Evolutionary conservation across 805 yeast genomes (phyloP), one percentile per base, ranked within the genome.

Genomic region (Brettanomyces custersianus): DNA sequence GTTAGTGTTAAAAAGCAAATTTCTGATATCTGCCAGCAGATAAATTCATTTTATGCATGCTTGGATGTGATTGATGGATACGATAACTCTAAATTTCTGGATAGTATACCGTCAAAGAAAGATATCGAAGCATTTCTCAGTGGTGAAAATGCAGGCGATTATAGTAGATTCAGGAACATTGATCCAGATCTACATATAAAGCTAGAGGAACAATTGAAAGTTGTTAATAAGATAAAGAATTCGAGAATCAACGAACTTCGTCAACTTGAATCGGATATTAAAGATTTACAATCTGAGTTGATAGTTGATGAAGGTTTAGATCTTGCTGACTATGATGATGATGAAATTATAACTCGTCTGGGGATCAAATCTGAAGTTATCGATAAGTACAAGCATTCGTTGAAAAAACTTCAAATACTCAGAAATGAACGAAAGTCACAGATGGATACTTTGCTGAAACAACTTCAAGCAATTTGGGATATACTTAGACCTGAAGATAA

Each of bases 391-490:
- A 17, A 30, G 13, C 30, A 35, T 2, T 33, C 42, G 25, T 34
- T 48, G 15, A 25, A 25, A 3, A 25, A 28, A 4, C 44, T 72
- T 6, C 44, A 50, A 11, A 42, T 48, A 8, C 51, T 63, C 12
- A 65, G 56, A 41, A 53, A 48, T 3, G 45, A 54, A 4, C 64
- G 72, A 42, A 62, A 67, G 42, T 40, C 43, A 20, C 60, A 58
- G 34, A 57, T 60, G 44, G 59, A 63, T 7, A 41, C 47, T 19
- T 62, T 57, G 40, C 41, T 59, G 28, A 32, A 43, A 3, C 48
- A 56, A 20, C 65, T 72, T 40, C 49, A 51, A 20, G 53, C 52
- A 4, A 51, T 72, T 17, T 72, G 75, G 77, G 57, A 54, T 4
- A 64, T 65, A 38, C 51, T 72, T 9, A 66, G 68, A 40, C 59